Conservation (phyloP, 2,329 filamentous ascomycete species). For the Ilyonectria mors-panacis region DNA sequence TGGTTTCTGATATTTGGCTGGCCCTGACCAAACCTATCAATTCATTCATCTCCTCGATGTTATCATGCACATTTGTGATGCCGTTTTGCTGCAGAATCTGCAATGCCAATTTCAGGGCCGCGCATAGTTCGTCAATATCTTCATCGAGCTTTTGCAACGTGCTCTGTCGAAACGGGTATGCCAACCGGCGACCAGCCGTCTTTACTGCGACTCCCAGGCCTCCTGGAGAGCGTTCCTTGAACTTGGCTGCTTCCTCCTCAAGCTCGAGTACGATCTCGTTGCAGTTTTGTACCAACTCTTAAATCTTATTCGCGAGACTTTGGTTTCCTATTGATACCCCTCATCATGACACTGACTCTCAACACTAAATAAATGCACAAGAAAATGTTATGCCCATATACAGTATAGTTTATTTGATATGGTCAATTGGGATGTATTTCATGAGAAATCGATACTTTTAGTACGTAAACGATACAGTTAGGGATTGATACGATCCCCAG, state of each 20-base stretch:
- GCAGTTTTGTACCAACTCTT: conserved; percentile 29
- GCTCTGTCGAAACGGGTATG: conserved; percentile 54
- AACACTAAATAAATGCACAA: too few species aligned
- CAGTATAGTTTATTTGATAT: too few species aligned
- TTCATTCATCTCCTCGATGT: conserved; percentile 46
- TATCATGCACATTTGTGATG: conserved; percentile 41
- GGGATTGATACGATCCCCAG: too few species aligned
- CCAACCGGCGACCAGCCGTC: conserved; percentile 33
- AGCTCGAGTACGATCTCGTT: conserved; percentile 50
- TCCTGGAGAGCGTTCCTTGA: conserved; percentile 26
- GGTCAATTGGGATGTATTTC: too few species aligned
- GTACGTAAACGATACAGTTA: too few species aligned
- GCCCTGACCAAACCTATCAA: conserved; percentile 47
- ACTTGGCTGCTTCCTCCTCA: conserved; percentile 45
- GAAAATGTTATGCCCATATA: too few species aligned
- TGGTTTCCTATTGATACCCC: too few species aligned
- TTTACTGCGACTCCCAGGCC: neutral
- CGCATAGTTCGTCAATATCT: conserved; percentile 52
- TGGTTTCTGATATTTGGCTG: conserved; percentile 41
- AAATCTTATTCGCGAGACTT: too few species aligned
- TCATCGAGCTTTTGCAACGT: conserved; percentile 57
- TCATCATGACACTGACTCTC: too few species aligned
- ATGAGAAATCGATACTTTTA: too few species aligned
- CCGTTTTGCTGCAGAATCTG: conserved; percentile 51
- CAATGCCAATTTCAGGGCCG: conserved; percentile 47